phyloP scores from a whole-genome alignment of 2,329 filamentous ascomycete genomes.

The Phaeosphaeriaceae sp. region DNA sequence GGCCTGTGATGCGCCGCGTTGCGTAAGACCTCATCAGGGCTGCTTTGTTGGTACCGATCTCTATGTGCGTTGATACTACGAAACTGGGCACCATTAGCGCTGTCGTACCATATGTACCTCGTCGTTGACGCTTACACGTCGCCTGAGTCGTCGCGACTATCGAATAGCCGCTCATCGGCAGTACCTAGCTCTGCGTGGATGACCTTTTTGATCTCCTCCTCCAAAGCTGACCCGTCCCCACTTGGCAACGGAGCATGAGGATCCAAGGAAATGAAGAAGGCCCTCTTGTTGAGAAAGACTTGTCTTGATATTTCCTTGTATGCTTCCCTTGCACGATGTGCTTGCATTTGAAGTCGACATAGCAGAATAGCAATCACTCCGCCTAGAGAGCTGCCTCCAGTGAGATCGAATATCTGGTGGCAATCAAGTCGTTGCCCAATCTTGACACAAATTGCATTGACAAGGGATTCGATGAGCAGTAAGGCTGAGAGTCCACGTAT shows the following conservation, averaged over 20 bases:
- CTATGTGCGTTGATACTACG: conserved; percentile 35
- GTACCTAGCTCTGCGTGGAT: conserved; percentile 24
- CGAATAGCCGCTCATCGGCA: conserved; percentile 30
- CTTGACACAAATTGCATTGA: conserved; percentile 40
- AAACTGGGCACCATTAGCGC: conserved; percentile 27
- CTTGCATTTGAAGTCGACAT: conserved; percentile 38
- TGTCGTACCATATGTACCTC: neutral
- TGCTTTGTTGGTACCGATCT: conserved; percentile 36
- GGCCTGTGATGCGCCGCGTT: conserved; percentile 38
- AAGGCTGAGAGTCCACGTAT: conserved; percentile 39
- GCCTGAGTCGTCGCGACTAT: conserved; percentile 30
- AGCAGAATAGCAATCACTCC: conserved; percentile 40
- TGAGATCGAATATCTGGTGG: conserved; percentile 42
- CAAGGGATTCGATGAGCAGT: conserved; percentile 38
- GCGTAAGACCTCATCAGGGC: conserved; percentile 41
- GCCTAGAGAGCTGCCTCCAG: conserved; percentile 36
- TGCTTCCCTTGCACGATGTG: conserved; percentile 36
- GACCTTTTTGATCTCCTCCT: conserved; percentile 29
- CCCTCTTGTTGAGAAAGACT: conserved; percentile 35
- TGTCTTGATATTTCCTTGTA: conserved; percentile 34
- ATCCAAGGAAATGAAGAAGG: conserved; percentile 35
- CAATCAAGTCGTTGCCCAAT: conserved; percentile 31
- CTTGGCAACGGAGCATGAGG: conserved; percentile 14
- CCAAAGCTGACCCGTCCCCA: conserved; percentile 22
- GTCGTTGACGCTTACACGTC: conserved; percentile 37